Percentiles rank a stretch among this genome's conserved stretches.
phyloP scores from a whole-genome alignment of 129 eudicot species.

The Saussurea involucrata region DNA sequence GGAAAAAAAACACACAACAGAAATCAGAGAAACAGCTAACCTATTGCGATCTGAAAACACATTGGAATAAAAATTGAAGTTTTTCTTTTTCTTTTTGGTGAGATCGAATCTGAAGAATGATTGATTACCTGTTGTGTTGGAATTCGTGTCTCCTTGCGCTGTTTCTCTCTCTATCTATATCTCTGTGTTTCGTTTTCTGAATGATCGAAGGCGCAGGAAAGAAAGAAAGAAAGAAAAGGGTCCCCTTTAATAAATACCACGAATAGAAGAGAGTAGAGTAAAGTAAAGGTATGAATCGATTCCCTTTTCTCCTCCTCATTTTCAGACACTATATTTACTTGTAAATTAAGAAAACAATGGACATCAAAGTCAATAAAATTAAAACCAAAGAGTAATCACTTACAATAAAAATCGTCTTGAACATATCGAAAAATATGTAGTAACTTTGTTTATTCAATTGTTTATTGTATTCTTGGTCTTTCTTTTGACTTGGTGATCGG shows the following conservation, averaged over 20 bases:
- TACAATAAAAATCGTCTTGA: background rate
- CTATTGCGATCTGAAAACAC: constrained; percentile 22
- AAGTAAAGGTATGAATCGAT: background rate
- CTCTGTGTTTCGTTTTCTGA: background rate
- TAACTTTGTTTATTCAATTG: background rate
- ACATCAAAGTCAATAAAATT: background rate
- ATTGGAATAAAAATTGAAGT: background rate
- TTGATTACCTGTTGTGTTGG: constrained; percentile 20
- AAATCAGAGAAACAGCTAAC: constrained; percentile 2
- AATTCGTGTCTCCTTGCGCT: constrained; percentile 30
- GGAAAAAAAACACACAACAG: background rate
- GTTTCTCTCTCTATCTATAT: background rate
- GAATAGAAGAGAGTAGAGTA: background rate
- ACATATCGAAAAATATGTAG: background rate
- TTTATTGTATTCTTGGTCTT: background rate
- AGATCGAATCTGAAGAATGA: constrained; percentile 25
- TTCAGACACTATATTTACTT: background rate
- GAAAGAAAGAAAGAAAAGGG: background rate
- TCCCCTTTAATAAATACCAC: background rate
- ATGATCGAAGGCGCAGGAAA: background rate
- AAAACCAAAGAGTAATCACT: background rate
- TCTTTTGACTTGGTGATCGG: background rate
- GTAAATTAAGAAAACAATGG: background rate
- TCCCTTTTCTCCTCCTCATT: background rate
- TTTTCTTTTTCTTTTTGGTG: background rate